phyloP scores from a whole-genome alignment of 73 alveolate genomes.

The Tetrahymena malaccensis region DNA sequence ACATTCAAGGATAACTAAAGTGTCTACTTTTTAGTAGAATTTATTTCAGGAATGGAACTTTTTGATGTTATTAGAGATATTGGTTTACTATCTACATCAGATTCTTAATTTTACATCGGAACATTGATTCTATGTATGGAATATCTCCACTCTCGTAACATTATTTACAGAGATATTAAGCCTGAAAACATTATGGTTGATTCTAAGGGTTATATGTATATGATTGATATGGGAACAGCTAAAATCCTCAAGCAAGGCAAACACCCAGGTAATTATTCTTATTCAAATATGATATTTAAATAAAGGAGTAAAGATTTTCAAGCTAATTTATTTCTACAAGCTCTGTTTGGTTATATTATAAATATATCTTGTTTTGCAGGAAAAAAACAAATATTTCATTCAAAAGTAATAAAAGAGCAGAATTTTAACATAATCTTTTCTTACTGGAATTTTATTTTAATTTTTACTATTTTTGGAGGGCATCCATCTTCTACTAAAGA shows the following conservation, averaged over 20 bases:
- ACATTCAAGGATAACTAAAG: constrained; percentile 61
- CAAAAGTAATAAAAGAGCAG: no score
- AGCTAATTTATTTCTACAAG: background rate
- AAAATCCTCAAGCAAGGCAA: constrained; percentile 10
- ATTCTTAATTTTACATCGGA: constrained; percentile 54
- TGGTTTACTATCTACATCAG: constrained; percentile 47
- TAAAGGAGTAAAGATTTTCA: background rate
- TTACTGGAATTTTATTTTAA: no score
- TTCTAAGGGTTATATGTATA: constrained; percentile 51
- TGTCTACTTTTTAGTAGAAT: constrained; percentile 58
- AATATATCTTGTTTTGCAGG: no score
- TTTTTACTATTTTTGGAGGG: no score
- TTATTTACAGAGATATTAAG: constrained; percentile 63
- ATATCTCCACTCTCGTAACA: constrained; percentile 62
- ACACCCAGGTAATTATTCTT: background rate
- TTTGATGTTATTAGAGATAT: constrained; percentile 65
- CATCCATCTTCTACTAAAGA: no score
- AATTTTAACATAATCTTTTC: no score
- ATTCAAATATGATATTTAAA: background rate
- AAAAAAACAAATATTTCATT: background rate
- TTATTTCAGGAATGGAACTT: constrained; percentile 57
- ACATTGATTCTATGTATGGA: constrained; percentile 51
- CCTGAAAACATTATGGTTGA: constrained; percentile 75
- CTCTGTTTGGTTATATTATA: background rate
- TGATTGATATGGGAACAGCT: constrained; percentile 73